Evolutionary conservation across 495 filamentous ascomycete species (phyloP).

Genomic region (Aspergillus indologenus): DNA sequence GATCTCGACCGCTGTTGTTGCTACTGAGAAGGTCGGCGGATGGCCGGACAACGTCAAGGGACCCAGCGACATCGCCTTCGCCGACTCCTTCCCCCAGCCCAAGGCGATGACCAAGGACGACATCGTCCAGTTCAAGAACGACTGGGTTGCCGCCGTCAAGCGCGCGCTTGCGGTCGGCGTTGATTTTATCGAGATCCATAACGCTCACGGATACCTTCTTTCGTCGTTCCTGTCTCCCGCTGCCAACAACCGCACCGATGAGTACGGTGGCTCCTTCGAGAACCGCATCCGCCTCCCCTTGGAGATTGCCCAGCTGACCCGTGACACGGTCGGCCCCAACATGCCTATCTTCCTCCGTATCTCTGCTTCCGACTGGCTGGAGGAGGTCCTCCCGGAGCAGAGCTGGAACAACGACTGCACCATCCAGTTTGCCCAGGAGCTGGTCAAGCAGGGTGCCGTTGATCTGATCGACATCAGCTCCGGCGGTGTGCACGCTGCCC

Average conservation of each 20-base stretch:
- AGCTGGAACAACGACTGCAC: conserved; percentile 59
- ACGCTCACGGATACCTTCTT: conserved; percentile 64
- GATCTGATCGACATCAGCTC: conserved; percentile 66
- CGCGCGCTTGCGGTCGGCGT: conserved; percentile 57
- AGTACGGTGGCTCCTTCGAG: conserved; percentile 65
- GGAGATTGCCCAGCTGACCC: conserved; percentile 58
- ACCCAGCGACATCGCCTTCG: conserved; percentile 54
- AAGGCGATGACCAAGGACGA: conserved; percentile 54
- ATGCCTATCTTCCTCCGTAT: conserved; percentile 69
- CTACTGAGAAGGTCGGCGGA: conserved; percentile 19
- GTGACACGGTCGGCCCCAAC: conserved; percentile 49
- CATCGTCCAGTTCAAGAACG: conserved; percentile 55
- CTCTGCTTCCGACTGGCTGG: conserved; percentile 60
- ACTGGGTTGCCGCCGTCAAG: conserved; percentile 52
- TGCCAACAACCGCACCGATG: conserved; percentile 59
- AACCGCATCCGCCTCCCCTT: conserved; percentile 58
- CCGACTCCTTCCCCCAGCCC: conserved; percentile 48
- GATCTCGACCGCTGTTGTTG: conserved; percentile 50
- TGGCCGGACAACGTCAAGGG: conserved; percentile 51
- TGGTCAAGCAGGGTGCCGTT: conserved; percentile 54
- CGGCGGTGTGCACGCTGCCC: conserved; percentile 57
- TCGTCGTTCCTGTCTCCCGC: conserved; percentile 62
- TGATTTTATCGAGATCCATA: conserved; percentile 60
- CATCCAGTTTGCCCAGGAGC: conserved; percentile 49
- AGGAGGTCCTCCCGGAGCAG: conserved; percentile 43